phyloP scores from a whole-genome alignment of 306 rosid genomes.

The Albizia julibrissin region DNA sequence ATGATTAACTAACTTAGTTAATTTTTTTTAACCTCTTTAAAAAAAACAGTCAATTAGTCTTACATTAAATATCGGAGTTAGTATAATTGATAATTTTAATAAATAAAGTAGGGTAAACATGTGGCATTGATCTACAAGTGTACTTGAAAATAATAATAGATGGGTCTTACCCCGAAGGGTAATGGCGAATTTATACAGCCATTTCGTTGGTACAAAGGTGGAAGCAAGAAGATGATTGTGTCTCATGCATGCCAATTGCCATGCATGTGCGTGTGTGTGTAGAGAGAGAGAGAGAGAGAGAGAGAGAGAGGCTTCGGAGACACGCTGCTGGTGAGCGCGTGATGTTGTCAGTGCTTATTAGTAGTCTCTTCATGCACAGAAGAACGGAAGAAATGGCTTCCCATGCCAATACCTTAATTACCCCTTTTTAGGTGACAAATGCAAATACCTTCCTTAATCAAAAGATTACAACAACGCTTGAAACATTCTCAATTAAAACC shows the following conservation, averaged over 20 bases:
- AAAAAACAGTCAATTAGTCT: too few species aligned
- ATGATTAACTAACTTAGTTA: too few species aligned
- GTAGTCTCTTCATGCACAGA: not conserved
- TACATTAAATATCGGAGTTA: too few species aligned
- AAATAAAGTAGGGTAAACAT: not conserved
- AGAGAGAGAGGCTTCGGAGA: conserved; percentile 9
- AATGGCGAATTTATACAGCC: not conserved
- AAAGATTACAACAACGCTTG: too few species aligned
- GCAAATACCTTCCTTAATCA: too few species aligned
- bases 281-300: not conserved
- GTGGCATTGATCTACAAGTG: not conserved
- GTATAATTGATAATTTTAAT: not conserved
- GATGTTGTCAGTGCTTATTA: conserved; percentile 26
- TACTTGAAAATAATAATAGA: not conserved
- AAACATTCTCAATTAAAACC: too few species aligned
- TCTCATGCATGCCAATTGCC: conserved; percentile 46
- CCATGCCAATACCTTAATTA: too few species aligned
- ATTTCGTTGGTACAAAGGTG: not conserved
- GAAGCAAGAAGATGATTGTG: conserved; percentile 46
- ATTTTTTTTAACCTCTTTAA: accelerated
- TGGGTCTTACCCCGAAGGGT: not conserved
- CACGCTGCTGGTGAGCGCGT: conserved; percentile 29
- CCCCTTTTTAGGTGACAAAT: too few species aligned
- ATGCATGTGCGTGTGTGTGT: not conserved
- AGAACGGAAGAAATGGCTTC: not conserved